Percentiles rank a stretch among this genome's conserved stretches.
Evolutionary conservation across 2,329 filamentous ascomycete species (phyloP).

Genomic region (Camptophora hylomeconis): DNA sequence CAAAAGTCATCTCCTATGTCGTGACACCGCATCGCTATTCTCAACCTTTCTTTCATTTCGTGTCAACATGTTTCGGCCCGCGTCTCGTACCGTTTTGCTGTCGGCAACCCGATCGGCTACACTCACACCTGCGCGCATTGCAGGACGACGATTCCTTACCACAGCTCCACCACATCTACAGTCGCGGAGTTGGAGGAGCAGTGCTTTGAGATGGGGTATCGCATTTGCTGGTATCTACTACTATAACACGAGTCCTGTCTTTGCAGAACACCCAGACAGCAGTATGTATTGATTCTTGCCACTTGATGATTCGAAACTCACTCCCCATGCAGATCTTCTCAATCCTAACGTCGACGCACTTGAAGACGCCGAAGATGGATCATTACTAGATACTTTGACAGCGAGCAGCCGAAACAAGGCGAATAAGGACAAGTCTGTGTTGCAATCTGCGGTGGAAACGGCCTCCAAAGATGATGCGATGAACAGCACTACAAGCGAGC

Average conservation of each 20-base stretch:
- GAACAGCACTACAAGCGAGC: too few relatives aligned
- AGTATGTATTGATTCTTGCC: slow-evolving; percentile 42
- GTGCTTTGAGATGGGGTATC: slow-evolving; percentile 58
- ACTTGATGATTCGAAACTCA: not conserved
- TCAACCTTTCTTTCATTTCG: slow-evolving; percentile 20
- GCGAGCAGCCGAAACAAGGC: slow-evolving; percentile 18
- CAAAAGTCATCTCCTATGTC: too few relatives aligned
- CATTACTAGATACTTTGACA: slow-evolving; percentile 14
- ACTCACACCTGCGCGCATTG: slow-evolving; percentile 2
- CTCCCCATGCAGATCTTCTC: slow-evolving; percentile 12
- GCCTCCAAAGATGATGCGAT: slow-evolving; percentile 10
- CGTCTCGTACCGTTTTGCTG: slow-evolving; percentile 32
- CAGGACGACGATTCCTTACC: slow-evolving; percentile 38
- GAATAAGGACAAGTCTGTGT: slow-evolving; percentile 36
- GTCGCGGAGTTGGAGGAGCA: slow-evolving; percentile 71
- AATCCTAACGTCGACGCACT: slow-evolving; percentile 14
- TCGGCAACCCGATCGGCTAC: slow-evolving; percentile 7
- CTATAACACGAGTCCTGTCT: slow-evolving; percentile 81
- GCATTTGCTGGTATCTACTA: slow-evolving; percentile 73
- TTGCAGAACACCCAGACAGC: slow-evolving; percentile 61
- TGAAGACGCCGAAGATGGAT: slow-evolving; percentile 8
- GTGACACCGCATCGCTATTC: slow-evolving; percentile 20
- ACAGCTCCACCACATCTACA: slow-evolving; percentile 48
- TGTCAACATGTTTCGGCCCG: slow-evolving; percentile 40
- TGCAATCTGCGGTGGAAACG: slow-evolving; percentile 23